These are phyloP conservation scores for Aspergillus fumigatus DNA, from an alignment of 2,329 filamentous ascomycete species.

Conservation along the genomic window DNA sequence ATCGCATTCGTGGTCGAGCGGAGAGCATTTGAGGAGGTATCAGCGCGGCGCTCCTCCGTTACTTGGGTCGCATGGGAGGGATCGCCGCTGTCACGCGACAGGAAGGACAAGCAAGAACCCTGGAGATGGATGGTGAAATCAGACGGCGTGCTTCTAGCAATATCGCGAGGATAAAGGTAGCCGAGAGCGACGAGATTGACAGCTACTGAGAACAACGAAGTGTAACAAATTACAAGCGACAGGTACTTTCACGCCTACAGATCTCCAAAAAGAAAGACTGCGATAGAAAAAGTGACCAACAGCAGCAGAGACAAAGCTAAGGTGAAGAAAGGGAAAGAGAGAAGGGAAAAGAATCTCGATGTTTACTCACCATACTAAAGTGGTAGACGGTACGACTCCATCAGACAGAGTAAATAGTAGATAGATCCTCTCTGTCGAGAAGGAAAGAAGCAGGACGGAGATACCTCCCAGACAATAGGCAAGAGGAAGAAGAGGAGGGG, in stretches of 20 bases:
- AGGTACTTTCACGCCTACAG: not conserved
- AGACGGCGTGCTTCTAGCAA: not conserved
- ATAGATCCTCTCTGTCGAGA: not conserved
- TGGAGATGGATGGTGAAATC: constrained; percentile 10
- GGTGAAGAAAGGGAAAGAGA: not conserved
- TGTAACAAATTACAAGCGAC: not conserved
- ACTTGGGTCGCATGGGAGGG: constrained; percentile 20
- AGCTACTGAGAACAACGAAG: not conserved
- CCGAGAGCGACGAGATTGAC: not conserved
- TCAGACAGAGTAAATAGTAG: constrained; percentile 17
- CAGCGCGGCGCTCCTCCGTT: constrained; percentile 21
- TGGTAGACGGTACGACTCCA: constrained; percentile 21
- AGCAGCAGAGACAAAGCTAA: constrained; percentile 1
- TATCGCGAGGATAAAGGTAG: not conserved
- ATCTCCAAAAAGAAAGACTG: not conserved
- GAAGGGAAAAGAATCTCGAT: not conserved
- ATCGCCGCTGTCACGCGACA: constrained; percentile 30
- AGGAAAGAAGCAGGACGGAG: constrained; percentile 5
- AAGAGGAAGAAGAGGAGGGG: constrained; percentile 1
- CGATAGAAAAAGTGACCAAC: not conserved
- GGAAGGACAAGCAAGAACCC: constrained; percentile 39
- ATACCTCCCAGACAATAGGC: not conserved
- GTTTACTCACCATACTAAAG: constrained; percentile 34
- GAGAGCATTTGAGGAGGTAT: constrained; percentile 12
- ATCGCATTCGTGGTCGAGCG: constrained; percentile 10